A percentile compares a stretch with the other conserved stretches of the same genome.
phyloP scores from a whole-genome alignment of 2,329 filamentous ascomycete genomes.

The Cordyceps farinosa region DNA sequence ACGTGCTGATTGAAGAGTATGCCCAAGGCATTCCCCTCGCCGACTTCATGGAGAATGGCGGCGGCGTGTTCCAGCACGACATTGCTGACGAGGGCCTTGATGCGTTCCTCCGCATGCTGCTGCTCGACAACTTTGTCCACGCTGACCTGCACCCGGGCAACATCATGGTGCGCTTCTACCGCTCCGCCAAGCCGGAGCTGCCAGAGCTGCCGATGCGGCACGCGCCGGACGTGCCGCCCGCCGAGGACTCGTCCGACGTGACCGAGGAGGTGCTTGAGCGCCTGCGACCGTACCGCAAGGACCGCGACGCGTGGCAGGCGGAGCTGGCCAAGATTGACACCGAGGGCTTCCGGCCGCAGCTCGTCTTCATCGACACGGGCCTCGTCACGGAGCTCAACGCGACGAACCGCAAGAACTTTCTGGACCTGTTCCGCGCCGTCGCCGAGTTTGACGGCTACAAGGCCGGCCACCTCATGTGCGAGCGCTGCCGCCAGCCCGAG shows the following conservation, averaged over 20 bases:
- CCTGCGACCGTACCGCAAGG: constrained; percentile 66
- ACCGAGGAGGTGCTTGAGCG: constrained; percentile 83
- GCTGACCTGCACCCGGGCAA: constrained; percentile 96
- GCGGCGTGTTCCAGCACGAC: constrained; percentile 87
- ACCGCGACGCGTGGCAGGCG: constrained; percentile 66
- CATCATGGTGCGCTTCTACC: constrained; percentile 99
- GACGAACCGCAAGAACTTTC: constrained; percentile 81
- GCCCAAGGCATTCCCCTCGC: constrained; percentile 89
- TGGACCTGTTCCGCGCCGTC: constrained; percentile 92
- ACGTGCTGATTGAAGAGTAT: constrained; percentile 92
- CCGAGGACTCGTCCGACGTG: constrained; percentile 62
- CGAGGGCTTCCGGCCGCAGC: constrained; percentile 87
- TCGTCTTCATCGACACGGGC: constrained; percentile 97
- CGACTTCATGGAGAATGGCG: constrained; percentile 86
- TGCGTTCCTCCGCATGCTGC: constrained; percentile 91
- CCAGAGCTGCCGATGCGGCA: constrained; percentile 26
- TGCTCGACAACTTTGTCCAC: constrained; percentile 97
- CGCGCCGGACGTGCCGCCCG: constrained; percentile 29
- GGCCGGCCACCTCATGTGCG: constrained; percentile 92
- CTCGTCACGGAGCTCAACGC: constrained; percentile 90
- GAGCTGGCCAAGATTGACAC: constrained; percentile 73
- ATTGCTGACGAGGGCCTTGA: constrained; percentile 94
- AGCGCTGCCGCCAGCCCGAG: constrained; percentile 87
- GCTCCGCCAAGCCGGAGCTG: constrained; percentile 69
- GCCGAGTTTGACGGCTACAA: constrained; percentile 97